Evolutionary conservation across 495 filamentous ascomycete genomes (phyloP).

Genomic region (Penicillium manginii): DNA sequence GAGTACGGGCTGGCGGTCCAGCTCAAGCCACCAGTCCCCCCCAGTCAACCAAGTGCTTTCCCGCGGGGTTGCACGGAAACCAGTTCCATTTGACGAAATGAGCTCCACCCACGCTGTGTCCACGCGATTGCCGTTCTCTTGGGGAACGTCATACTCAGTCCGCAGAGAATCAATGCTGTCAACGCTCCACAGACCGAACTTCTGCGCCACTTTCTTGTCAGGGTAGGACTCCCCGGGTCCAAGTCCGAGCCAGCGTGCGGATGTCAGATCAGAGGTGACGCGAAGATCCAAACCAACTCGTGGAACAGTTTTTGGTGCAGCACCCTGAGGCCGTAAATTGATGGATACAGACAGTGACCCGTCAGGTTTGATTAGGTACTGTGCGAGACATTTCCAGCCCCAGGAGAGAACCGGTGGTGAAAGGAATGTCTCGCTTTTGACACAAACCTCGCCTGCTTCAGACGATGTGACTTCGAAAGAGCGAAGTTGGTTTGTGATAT

Average conservation of each 20-base stretch:
- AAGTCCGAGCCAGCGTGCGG: conserved; percentile 60
- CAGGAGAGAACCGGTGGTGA: conserved; percentile 61
- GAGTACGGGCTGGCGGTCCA: conserved; percentile 61
- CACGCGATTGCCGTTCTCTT: conserved; percentile 66
- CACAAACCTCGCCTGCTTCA: conserved; percentile 8
- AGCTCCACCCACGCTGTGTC: conserved; percentile 62
- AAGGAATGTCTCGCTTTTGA: conserved; percentile 47
- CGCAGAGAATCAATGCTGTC: conserved; percentile 48
- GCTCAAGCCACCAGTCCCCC: conserved; percentile 25
- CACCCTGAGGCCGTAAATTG: conserved; percentile 39
- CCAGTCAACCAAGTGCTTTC: conserved; percentile 4
- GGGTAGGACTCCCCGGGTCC: conserved; percentile 67
- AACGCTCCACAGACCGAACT: conserved; percentile 51
- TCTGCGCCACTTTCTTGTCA: conserved; percentile 62
- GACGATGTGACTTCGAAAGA: conserved; percentile 30
- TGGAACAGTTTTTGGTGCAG: conserved; percentile 38
- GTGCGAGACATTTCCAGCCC: conserved; percentile 52
- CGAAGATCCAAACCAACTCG: conserved; percentile 59
- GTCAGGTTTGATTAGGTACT: conserved; percentile 49
- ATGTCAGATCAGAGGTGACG: conserved; percentile 38
- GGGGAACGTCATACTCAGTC: conserved; percentile 63
- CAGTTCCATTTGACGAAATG: conserved; percentile 40
- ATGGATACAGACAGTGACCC: conserved; percentile 36
- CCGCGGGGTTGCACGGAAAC: conserved; percentile 23
- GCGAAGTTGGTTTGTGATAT: conserved; percentile 53